A percentile compares a stretch with the other conserved stretches of the same genome.
Conservation (phyloP, 257 asterid genomes). For the Primulina eburnea region DNA sequence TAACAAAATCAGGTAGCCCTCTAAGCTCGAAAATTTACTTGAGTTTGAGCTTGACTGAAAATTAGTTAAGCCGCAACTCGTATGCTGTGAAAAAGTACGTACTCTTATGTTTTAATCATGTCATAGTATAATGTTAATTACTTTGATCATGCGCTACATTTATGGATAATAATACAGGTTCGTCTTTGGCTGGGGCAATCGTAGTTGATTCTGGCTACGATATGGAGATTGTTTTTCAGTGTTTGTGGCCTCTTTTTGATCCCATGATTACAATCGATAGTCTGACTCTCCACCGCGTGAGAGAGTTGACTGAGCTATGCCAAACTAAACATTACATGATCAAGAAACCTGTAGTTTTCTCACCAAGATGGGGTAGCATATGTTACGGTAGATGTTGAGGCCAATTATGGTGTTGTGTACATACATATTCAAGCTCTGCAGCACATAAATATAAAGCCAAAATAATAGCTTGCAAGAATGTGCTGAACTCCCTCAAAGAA, state of each 20-base stretch:
- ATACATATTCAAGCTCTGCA: constrained; percentile 30
- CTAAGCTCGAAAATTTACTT: not conserved
- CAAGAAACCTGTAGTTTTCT: constrained; percentile 25
- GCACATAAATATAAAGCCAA: constrained; percentile 39
- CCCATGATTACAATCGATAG: constrained; percentile 70
- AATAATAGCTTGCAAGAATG: constrained; percentile 48
- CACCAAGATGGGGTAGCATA: constrained; percentile 30
- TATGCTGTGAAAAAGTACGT: not conserved
- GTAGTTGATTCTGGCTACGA: constrained; percentile 64
- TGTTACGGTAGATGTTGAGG: constrained; percentile 54
- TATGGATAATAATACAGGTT: constrained; percentile 41
- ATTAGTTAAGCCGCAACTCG: too few relatives aligned
- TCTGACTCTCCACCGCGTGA: constrained; percentile 57
- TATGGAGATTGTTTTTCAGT: constrained; percentile 43
- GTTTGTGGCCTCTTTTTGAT: constrained; percentile 74
- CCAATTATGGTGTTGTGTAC: constrained; percentile 39
- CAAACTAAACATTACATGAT: constrained; percentile 35
- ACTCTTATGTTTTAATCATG: not conserved
- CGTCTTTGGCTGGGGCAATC: constrained; percentile 83
- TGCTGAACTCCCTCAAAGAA: constrained; percentile 42
- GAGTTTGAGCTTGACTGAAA: not conserved
- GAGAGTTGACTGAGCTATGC: constrained; percentile 62
- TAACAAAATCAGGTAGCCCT: not conserved
- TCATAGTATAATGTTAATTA: not conserved
- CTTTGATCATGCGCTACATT: not conserved